These are phyloP conservation scores for Cladophialophora immunda DNA, from an alignment of 2,329 filamentous ascomycete genomes.

Conservation along the genomic window DNA sequence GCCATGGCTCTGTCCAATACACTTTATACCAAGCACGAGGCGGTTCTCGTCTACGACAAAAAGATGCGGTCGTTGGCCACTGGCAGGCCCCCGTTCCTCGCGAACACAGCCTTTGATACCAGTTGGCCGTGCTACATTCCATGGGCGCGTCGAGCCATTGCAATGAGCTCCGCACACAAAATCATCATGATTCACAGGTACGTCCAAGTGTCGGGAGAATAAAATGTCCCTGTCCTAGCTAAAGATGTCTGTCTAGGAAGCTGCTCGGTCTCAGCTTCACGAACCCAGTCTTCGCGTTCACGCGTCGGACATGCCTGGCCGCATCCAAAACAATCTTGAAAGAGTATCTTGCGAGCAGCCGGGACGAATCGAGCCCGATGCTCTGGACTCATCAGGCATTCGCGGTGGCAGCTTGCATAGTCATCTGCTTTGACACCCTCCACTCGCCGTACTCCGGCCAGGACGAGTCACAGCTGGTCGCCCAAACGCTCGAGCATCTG, in stretches of 20 bases:
- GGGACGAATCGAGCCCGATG: slow-evolving; percentile 48
- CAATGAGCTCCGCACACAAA: slow-evolving; percentile 46
- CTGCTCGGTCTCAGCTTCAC: slow-evolving; percentile 54
- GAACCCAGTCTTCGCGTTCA: slow-evolving; percentile 51
- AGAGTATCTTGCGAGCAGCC: slow-evolving; percentile 48
- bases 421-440: slow-evolving; percentile 48
- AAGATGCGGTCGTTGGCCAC: slow-evolving; percentile 47
- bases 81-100: slow-evolving; percentile 48
- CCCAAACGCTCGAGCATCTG: slow-evolving; percentile 27
- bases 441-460: slow-evolving; percentile 43
- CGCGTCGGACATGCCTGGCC: slow-evolving; percentile 52
- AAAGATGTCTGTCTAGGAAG: slow-evolving; percentile 40
- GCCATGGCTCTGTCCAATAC: slow-evolving; percentile 47
- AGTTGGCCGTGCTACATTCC: slow-evolving; percentile 52
- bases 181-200: slow-evolving; percentile 39
- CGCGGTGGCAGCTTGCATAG: slow-evolving; percentile 49
- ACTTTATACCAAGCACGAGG: slow-evolving; percentile 51
- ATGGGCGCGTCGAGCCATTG: slow-evolving; percentile 52
- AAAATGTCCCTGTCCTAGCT: not conserved
- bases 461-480: slow-evolving; percentile 25
- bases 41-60: slow-evolving; percentile 52
- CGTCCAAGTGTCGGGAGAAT: not conserved
- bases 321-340: slow-evolving; percentile 53
- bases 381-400: slow-evolving; percentile 55
- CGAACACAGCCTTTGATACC: slow-evolving; percentile 45